Evolutionary conservation across 768 basidiomycete genomes (phyloP).

Genomic region (Lanmaoa pseudosensibilis): DNA sequence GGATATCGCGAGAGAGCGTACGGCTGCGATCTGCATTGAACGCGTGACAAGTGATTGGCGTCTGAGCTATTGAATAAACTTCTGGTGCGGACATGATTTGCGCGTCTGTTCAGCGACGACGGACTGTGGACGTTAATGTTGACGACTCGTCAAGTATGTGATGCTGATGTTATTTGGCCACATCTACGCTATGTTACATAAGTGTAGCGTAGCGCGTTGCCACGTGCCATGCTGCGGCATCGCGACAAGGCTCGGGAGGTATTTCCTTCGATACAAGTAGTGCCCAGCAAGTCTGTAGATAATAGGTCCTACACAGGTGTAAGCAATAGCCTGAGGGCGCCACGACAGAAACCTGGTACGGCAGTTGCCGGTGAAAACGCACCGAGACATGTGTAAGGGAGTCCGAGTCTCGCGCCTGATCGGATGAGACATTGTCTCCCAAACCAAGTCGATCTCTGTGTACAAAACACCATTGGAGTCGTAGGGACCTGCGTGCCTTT

Average conservation of each 20-base stretch:
- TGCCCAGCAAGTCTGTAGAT: not conserved
- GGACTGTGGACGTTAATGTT: not conserved
- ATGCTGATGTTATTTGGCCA: too few relatives aligned
- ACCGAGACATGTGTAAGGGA: not conserved
- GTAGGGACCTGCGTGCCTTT: too few relatives aligned
- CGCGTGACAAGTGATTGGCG: slow-evolving; percentile 84
- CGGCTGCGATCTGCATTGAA: slow-evolving; percentile 88
- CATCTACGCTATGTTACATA: too few relatives aligned
- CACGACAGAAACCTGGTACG: not conserved
- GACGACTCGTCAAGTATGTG: not conserved
- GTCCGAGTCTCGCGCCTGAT: not conserved
- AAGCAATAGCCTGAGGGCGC: too few relatives aligned
- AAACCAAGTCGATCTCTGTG: not conserved
- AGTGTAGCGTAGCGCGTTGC: not conserved
- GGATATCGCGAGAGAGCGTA: slow-evolving; percentile 43
- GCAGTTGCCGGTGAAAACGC: not conserved
- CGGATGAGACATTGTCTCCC: not conserved
- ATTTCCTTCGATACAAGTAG: not conserved
- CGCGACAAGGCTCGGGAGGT: not conserved
- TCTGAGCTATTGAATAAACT: slow-evolving; percentile 74
- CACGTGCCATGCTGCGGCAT: slow-evolving; percentile 12
- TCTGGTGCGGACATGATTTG: slow-evolving; percentile 66
- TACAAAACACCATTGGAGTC: too few relatives aligned
- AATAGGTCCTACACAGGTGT: too few relatives aligned
- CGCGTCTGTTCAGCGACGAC: not conserved